A percentile compares a stretch with the other conserved stretches of the same genome.
Evolutionary conservation across 1,284 basidiomycete genomes (phyloP).

Genomic region (Stereum hirsutum): DNA sequence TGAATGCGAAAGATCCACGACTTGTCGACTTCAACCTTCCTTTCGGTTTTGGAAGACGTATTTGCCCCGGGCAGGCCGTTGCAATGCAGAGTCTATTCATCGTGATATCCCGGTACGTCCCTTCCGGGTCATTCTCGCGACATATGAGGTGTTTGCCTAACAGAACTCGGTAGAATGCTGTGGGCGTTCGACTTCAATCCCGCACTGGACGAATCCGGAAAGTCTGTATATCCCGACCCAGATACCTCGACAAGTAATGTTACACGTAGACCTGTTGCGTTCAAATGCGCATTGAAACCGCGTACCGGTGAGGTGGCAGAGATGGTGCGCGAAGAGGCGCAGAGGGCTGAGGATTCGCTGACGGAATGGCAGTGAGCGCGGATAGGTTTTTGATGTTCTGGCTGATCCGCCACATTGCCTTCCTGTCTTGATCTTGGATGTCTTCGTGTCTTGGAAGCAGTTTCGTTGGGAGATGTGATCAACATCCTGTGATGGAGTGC

Average conservation of each 20-base stretch:
- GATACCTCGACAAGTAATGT: conserved; percentile 2
- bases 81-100: conserved; percentile 9
- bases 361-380: conserved; percentile 1
- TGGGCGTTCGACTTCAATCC: conserved; percentile 4
- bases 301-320: neutral
- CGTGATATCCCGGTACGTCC: conserved; percentile 7
- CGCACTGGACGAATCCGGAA: neutral
- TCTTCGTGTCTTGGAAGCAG: no score
- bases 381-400: neutral
- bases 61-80: conserved; percentile 10
- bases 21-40: conserved; percentile 8
- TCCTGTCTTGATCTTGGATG: neutral
- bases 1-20: conserved; percentile 6
- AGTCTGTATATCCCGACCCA: neutral
- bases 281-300: neutral
- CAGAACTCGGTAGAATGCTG: neutral
- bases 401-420: neutral
- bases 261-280: neutral
- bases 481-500: no score
- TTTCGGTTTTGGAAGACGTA: conserved; percentile 13
- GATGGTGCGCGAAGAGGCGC: neutral
- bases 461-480: no score
- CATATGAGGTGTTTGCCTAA: neutral
- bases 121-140: no score
- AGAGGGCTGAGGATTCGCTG: neutral